phyloP scores from a whole-genome alignment of 371 early-diverging fungal species.

The Umbelopsis sp. region DNA sequence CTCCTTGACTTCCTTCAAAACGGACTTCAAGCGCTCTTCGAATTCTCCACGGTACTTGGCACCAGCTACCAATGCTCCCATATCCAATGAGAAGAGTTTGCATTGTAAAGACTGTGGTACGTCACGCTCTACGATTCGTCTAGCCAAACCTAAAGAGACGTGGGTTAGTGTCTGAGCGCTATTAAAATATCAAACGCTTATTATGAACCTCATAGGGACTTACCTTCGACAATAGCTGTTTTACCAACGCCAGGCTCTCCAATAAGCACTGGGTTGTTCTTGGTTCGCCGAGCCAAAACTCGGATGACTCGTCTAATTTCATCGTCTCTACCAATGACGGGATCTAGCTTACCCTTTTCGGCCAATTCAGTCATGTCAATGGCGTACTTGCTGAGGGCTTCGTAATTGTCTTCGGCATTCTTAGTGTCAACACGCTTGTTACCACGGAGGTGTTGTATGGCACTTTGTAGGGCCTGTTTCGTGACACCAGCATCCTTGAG shows the following conservation, averaged over 20 bases:
- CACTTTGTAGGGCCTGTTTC: conserved; percentile 75
- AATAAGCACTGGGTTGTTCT: conserved; percentile 87
- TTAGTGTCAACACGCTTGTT: conserved; percentile 82
- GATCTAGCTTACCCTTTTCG: conserved; percentile 76
- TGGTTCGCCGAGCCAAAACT: conserved; percentile 82
- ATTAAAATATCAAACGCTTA: not conserved
- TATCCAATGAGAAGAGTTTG: conserved; percentile 92
- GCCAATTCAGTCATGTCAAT: conserved; percentile 88
- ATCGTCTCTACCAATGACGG: conserved; percentile 89
- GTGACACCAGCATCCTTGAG: conserved; percentile 74
- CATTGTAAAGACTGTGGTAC: conserved; percentile 89
- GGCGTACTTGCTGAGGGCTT: conserved; percentile 92
- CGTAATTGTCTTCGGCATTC: conserved; percentile 84
- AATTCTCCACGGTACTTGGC: conserved; percentile 98
- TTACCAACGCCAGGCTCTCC: conserved; percentile 96
- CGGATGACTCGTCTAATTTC: conserved; percentile 86
- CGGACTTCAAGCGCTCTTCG: conserved; percentile 97
- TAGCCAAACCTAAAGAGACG: conserved; percentile 70
- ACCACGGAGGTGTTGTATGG: conserved; percentile 83
- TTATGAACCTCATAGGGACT: not conserved
- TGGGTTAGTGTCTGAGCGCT: not conserved
- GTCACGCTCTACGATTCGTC: conserved; percentile 94
- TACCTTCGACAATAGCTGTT: conserved; percentile 92
- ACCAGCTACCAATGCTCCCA: conserved; percentile 91
- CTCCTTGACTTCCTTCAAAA: conserved; percentile 95